Evolutionary conservation across 306 rosid genomes (phyloP), one percentile per base, ranked within the genome.

Genomic region (Benincasa hispida): DNA sequence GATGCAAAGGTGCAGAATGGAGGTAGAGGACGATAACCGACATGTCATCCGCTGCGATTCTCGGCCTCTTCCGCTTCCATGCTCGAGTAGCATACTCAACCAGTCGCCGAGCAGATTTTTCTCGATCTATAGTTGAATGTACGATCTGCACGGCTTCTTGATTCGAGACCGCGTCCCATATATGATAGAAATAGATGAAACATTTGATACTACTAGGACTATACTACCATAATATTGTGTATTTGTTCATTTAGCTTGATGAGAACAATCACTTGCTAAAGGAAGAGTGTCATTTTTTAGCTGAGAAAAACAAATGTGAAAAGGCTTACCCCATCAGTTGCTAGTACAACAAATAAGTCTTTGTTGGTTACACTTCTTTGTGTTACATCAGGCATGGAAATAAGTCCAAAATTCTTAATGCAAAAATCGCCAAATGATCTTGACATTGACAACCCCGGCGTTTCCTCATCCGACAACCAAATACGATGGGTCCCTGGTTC

Each of bases 381-480:
- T 9, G 96, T 89, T 18, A 94, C 95, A 77, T 94, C 97, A 45
- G 98, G 97, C 76, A 86, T 90, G 0, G 97, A 91, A 80, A 91
- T 91, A 19, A 94, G 92, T 77, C 98, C 98, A 54, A 83, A 86
- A 4, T 82, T 87, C 82, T 94, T 94, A 19, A 91, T 69, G 55
- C 95, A 94, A 73, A 91, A 88, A 77, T 94, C 97, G 6, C 98
- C 98, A 19, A 91, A 94, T 63, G 98, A 94, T 74, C 98, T 87
- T 8, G 98, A 94, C 95, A 91, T 91, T 45, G 98, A 96, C 0
- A 94, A 83, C 65, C 98, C 98, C 0, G 97, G 97, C 12, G 92
- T 75, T 45, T 90, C 89, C 55, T 37, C 88, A 1, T 91, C 76
- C 0, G 98, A 97, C 50, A 86, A 82, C 98, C 98, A 94, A 27